Base-by-base conservation (phyloP, 1,139 yeast genomes). In the Dujonia santamariae region DNA sequence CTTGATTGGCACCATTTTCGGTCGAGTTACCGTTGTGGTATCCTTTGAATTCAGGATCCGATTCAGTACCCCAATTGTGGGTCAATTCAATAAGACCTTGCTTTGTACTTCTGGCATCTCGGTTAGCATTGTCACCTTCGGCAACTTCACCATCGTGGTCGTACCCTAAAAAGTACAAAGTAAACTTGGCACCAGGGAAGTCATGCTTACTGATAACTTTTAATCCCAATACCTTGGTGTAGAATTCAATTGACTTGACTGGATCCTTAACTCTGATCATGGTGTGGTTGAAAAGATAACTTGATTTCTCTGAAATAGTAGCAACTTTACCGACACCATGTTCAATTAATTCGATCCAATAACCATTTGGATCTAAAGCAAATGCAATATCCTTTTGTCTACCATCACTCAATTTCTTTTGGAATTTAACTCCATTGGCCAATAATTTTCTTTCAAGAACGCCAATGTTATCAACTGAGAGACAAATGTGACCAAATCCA, bases 251-350 rank as follows among this genome's bases (percentile, higher is more conserved):
- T 1, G 96, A 81, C 45, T 70, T 75, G 39, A 67, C 63, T 4
- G 95, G 87, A 59, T 92, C 97, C 61, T 83, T 86, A 40, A 92
- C 84, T 52, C 98, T 78, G 46, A 90, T 73, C 98, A 92, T 92
- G 12, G 95, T 67, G 61, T 92, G 98, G 63, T 92, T 92, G 61
- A 92, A 75, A 46, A 74, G 73, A 59, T 79, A 78, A 31, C 73
- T 67, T 8, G 63, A 38, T 5, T 50, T 38, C 37, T 72, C 63
- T 24, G 76, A 65, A 27, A 52, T 56, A 19, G 50, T 64, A 19
- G 61, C 72, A 19, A 48, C 48, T 48, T 71, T 67, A 49, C 56
- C 57, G 32, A 63, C 51, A 20, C 63, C 70, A 53, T 88, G 80
- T 50, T 80, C 80, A 47, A 90, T 75, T 51, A 92, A 67, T 67